Conservation (phyloP, 305 asterid species). For the Fraxinus sp. region DNA sequence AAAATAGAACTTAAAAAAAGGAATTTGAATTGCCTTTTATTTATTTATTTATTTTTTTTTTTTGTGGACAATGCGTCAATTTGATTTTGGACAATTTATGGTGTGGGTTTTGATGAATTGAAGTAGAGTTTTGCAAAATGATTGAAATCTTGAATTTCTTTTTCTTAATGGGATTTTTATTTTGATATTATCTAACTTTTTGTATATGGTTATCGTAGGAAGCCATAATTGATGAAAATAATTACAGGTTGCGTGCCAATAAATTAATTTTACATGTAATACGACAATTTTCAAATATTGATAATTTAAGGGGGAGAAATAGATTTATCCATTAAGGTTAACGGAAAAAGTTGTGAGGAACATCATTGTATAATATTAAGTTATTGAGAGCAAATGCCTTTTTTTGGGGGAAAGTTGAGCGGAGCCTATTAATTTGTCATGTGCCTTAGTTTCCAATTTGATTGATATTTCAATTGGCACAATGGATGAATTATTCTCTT, state of each 20-base stretch:
- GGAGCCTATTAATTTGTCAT: not conserved
- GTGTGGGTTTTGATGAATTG: not conserved
- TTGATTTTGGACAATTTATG: not conserved
- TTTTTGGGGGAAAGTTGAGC: not conserved
- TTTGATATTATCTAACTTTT: not conserved
- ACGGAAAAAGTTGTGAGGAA: not conserved
- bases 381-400: not conserved
- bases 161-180: not conserved
- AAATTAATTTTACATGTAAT: not conserved
- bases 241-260: not conserved
- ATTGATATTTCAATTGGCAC: not conserved
- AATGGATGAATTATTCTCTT: not conserved
- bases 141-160: not conserved
- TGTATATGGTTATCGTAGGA: not conserved
- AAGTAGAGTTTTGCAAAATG: not conserved
- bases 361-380: not conserved
- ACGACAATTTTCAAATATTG: not conserved
- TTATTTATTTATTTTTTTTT: too few relatives aligned
- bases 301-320: not conserved
- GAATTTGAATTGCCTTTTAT: not conserved
- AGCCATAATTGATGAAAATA: not conserved
- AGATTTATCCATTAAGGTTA: not conserved
- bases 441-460: not conserved
- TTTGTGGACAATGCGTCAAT: not conserved
- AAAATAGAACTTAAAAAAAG: not conserved